Percentiles rank a stretch among this genome's conserved stretches.
Evolutionary conservation across 371 early-diverging fungal genomes (phyloP).

Genomic region (Saksenaea vasiformis): DNA sequence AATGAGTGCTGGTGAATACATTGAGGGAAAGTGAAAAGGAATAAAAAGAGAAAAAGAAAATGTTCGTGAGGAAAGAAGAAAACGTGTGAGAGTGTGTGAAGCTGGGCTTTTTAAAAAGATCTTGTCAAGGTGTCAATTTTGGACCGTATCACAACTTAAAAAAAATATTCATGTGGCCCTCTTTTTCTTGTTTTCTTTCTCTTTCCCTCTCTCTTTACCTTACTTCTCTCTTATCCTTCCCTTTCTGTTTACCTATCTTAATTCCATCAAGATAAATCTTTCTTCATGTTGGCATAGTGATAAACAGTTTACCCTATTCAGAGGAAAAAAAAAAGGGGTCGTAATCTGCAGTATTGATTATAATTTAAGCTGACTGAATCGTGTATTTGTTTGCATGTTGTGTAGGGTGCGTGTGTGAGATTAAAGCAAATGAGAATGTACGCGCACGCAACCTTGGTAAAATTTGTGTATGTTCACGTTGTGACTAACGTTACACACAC

Average conservation of each 20-base stretch:
- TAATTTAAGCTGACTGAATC: background rate
- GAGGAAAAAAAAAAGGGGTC: background rate
- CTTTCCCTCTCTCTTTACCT: background rate
- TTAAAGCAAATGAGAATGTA: background rate
- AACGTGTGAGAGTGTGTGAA: conserved; percentile 6
- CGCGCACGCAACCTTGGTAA: background rate
- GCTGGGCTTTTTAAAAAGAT: conserved; percentile 5
- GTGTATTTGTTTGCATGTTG: background rate
- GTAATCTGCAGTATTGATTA: background rate
- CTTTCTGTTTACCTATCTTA: background rate
- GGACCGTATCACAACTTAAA: conserved; percentile 6
- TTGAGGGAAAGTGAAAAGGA: background rate
- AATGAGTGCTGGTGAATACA: conserved; percentile 4
- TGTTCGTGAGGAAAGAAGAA: conserved; percentile 5
- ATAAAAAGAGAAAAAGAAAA: conserved; percentile 1
- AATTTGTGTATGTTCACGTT: conserved; percentile 2
- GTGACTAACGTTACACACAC: conserved; percentile 1
- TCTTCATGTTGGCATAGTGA: too few species aligned
- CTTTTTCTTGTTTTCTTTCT: background rate
- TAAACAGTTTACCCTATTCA: background rate
- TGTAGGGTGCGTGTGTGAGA: background rate
- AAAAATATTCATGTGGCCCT: background rate
- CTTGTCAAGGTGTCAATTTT: conserved; percentile 4
- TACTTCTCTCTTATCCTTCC: background rate
- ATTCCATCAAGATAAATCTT: background rate